phyloP scores from a whole-genome alignment of 1,284 basidiomycete species.

The Phlebopus sp. region DNA sequence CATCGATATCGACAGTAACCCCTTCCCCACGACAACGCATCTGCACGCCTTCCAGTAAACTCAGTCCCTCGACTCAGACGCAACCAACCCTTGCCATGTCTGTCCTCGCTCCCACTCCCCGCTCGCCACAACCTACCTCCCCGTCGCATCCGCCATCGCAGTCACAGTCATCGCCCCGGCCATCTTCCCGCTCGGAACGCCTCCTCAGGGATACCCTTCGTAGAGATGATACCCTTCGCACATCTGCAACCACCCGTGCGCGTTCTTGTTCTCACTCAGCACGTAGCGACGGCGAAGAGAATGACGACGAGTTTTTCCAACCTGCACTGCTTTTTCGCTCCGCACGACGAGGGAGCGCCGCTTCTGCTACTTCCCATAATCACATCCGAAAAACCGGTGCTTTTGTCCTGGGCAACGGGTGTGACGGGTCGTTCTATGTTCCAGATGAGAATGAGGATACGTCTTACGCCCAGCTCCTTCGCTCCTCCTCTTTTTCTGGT shows the following conservation, averaged over 20 bases:
- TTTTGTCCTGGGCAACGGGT: constrained; percentile 7
- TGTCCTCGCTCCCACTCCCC: constrained; percentile 12
- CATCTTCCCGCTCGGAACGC: constrained; percentile 46
- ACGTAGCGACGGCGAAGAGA: constrained; percentile 32
- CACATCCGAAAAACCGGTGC: not conserved
- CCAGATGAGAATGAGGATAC: constrained; percentile 26
- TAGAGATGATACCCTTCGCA: constrained; percentile 41
- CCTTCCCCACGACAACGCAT: constrained; percentile 8
- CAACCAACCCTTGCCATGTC: constrained; percentile 11
- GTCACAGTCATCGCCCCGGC: constrained; percentile 13
- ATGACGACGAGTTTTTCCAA: constrained; percentile 31
- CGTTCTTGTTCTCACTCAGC: constrained; percentile 25
- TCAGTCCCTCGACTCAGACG: constrained; percentile 3
- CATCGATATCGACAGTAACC: constrained; percentile 3
- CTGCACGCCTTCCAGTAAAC: constrained; percentile 8
- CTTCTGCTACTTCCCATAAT: constrained; percentile 9
- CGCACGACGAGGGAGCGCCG: constrained; percentile 19
- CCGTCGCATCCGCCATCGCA: not conserved
- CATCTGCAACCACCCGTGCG: constrained; percentile 3
- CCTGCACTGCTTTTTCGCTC: constrained; percentile 25
- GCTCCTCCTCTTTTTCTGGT: constrained; percentile 29
- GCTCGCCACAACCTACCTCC: constrained; percentile 12
- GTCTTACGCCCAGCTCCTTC: constrained; percentile 29
- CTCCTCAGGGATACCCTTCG: constrained; percentile 57
- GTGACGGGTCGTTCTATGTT: constrained; percentile 19